These are phyloP conservation scores for Naganishia albida DNA, from an alignment of 1,284 basidiomycete species.

Conservation along the genomic window DNA sequence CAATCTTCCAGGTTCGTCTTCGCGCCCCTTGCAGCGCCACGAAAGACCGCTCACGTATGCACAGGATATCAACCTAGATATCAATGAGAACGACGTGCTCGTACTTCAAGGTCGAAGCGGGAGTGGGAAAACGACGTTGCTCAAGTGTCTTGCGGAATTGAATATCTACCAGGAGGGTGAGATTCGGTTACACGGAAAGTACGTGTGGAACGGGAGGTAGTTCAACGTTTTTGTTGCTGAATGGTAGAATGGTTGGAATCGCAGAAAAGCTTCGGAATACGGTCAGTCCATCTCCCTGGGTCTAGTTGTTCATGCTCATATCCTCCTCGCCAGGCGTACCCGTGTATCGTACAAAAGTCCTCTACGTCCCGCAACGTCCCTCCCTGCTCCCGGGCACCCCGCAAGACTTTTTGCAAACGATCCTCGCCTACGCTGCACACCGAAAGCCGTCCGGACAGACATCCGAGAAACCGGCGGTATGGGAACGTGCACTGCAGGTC, in stretches of 20 bases:
- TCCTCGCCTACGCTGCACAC: conserved; percentile 64
- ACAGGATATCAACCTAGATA: conserved; percentile 61
- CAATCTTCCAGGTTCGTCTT: conserved; percentile 10
- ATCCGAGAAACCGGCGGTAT: conserved; percentile 2
- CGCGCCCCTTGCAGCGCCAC: neutral
- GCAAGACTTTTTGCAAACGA: conserved; percentile 65
- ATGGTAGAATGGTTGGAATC: neutral
- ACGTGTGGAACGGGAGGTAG: conserved; percentile 39
- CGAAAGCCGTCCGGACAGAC: conserved; percentile 3
- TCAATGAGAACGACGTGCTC: conserved; percentile 70
- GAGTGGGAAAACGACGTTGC: conserved; percentile 72
- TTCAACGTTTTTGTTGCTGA: neutral
- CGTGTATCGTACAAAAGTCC: conserved; percentile 69
- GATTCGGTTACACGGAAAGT: conserved; percentile 68
- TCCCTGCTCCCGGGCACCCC: conserved; percentile 79
- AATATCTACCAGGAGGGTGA: conserved; percentile 67
- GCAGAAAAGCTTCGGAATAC: conserved; percentile 61
- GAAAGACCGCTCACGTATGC: too few species aligned
- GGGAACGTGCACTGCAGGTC: conserved; percentile 57
- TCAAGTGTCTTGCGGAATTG: conserved; percentile 80
- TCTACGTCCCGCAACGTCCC: conserved; percentile 81
- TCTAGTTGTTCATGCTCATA: neutral
- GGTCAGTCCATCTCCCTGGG: conserved; percentile 52
- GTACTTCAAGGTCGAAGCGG: conserved; percentile 74
- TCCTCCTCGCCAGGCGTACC: conserved; percentile 63